A percentile compares a stretch with the other conserved stretches of the same genome.
Evolutionary conservation across 352 stramenopile genomes (phyloP).

Genomic region (Blastocystis sp.): DNA sequence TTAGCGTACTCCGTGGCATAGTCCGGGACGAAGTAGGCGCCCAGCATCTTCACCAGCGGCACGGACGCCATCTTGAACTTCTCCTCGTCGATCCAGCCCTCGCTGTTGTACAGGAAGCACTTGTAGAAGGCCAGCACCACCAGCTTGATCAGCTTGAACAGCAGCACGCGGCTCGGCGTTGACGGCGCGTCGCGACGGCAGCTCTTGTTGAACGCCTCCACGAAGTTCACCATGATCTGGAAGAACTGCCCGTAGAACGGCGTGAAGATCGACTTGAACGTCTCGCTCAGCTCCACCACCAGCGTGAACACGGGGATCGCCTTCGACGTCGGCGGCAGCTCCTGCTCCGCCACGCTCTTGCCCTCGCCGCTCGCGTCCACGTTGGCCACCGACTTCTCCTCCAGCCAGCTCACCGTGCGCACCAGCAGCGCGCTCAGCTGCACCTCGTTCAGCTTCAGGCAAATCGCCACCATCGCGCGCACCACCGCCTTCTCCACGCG

Average conservation of each 20-base stretch:
- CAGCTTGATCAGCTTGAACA: slow-evolving; percentile 34
- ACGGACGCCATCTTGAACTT: slow-evolving; percentile 29
- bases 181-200: background rate
- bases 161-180: background rate
- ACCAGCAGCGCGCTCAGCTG: slow-evolving; percentile 56
- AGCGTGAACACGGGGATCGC: slow-evolving; percentile 52
- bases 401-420: slow-evolving; percentile 59
- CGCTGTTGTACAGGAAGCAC: slow-evolving; percentile 58
- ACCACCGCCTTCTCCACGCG: slow-evolving; percentile 30
- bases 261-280: slow-evolving; percentile 65
- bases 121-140: slow-evolving; percentile 47
- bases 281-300: slow-evolving; percentile 18
- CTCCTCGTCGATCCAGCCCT: slow-evolving; percentile 60
- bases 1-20: slow-evolving; percentile 51
- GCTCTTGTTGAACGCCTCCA: slow-evolving; percentile 21
- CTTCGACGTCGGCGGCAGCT: slow-evolving; percentile 30
- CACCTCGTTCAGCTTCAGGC: slow-evolving; percentile 57
- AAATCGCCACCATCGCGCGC: slow-evolving; percentile 29
- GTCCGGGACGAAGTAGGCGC: slow-evolving; percentile 56
- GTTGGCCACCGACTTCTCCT: slow-evolving; percentile 49
- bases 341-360: background rate
- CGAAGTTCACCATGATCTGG: background rate
- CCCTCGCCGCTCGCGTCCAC: background rate
- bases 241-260: slow-evolving; percentile 59
- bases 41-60: slow-evolving; percentile 46